Evolutionary conservation across 345 rosid genomes (phyloP).

Genomic region (Conringia planisiliqua): DNA sequence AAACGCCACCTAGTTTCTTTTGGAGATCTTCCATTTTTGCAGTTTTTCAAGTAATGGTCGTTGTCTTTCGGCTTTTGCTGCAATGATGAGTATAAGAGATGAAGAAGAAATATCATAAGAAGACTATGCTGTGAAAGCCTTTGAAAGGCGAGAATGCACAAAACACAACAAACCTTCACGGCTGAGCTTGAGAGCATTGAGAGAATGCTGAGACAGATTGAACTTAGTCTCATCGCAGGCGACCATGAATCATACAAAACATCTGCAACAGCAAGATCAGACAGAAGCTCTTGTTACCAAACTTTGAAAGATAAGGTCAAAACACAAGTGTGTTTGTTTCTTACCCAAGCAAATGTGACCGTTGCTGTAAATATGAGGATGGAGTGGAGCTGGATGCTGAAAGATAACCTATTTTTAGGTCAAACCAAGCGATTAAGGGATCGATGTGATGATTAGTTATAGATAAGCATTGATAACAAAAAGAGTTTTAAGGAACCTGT

Average conservation of each 20-base stretch:
- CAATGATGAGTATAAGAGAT: constrained; percentile 5
- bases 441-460: no score
- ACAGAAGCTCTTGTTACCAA: background rate
- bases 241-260: constrained; percentile 98
- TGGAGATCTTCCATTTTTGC: constrained; percentile 92
- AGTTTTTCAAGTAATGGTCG: constrained; percentile 89
- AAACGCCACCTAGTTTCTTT: constrained; percentile 99
- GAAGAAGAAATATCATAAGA: background rate
- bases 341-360: constrained; percentile 98
- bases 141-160: background rate
- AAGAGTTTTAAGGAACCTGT: background rate
- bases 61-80: constrained; percentile 98
- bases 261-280: constrained; percentile 38
- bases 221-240: constrained; percentile 95
- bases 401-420: constrained; percentile 52
- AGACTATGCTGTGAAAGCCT: background rate
- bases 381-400: constrained; percentile 89
- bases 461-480: no score
- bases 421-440: no score
- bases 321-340: background rate
- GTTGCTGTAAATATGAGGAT: constrained; percentile 96
- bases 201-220: constrained; percentile 95
- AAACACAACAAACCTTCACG: constrained; percentile 55
- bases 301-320: background rate
- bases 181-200: constrained; percentile 98